Percentiles rank a stretch among this genome's conserved stretches.
phyloP scores from a whole-genome alignment of 1,284 basidiomycete species.

The Thelephora terrestris region DNA sequence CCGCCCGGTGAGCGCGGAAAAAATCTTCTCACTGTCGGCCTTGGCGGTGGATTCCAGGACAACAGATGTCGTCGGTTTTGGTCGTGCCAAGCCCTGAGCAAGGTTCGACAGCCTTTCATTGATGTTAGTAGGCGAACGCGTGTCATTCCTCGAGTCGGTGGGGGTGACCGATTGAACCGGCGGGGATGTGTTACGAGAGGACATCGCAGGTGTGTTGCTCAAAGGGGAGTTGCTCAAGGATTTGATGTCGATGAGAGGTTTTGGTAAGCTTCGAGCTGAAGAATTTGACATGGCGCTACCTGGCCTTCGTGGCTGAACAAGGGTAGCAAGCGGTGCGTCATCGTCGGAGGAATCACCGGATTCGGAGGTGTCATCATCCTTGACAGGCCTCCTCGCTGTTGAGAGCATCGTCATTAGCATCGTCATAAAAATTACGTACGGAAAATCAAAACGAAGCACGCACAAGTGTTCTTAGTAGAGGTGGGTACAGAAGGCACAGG shows the following conservation, averaged over 20 bases:
- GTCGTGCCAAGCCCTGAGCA: neutral
- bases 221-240: conserved; percentile 15
- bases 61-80: neutral
- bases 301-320: conserved; percentile 32
- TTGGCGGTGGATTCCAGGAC: neutral
- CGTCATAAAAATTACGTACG: neutral
- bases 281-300: conserved; percentile 34
- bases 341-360: conserved; percentile 20
- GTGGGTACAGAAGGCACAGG: neutral
- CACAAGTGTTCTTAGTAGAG: neutral
- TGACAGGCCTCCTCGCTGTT: conserved; percentile 1
- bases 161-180: neutral
- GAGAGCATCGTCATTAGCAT: neutral
- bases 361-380: conserved; percentile 6
- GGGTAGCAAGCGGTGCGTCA: conserved; percentile 31
- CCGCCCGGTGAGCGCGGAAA: neutral
- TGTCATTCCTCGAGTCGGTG: conserved; percentile 9
- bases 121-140: conserved; percentile 12
- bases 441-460: neutral
- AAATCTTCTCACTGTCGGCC: neutral
- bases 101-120: conserved; percentile 6
- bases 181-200: neutral
- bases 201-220: neutral
- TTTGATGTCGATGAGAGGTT: conserved; percentile 42
- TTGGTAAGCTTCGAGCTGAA: conserved; percentile 25